Conservation (phyloP, 2,329 filamentous ascomycete species). For the Beauveria bassiana region DNA sequence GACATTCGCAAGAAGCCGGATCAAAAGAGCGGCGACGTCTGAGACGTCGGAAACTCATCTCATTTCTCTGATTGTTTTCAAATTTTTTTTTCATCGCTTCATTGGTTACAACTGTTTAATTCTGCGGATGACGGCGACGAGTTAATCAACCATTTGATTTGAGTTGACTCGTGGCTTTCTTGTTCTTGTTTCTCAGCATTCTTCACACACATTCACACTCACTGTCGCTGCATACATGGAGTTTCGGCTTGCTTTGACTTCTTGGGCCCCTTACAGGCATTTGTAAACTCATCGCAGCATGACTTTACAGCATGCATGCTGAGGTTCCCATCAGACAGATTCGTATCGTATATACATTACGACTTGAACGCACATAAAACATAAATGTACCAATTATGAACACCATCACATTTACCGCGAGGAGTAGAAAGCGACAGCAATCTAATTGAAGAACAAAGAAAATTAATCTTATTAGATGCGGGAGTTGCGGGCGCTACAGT, state of each 20-base stretch:
- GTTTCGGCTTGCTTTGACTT: slow-evolving; percentile 2
- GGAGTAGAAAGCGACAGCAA: too few relatives aligned
- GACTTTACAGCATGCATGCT: neutral
- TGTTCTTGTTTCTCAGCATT: neutral
- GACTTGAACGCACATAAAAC: neutral
- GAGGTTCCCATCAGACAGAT: neutral
- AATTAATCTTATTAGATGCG: neutral
- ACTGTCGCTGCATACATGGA: slow-evolving; percentile 9
- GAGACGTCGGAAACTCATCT: neutral
- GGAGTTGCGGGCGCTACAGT: neutral
- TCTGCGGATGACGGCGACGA: neutral
- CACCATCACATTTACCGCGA: too few relatives aligned
- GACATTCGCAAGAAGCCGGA: slow-evolving; percentile 34
- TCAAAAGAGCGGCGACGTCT: slow-evolving; percentile 14
- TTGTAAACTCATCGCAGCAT: neutral
- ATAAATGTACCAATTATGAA: neutral
- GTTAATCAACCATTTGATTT: neutral
- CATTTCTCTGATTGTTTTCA: neutral
- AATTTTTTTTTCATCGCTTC: neutral
- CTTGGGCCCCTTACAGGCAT: neutral
- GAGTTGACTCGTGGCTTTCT: neutral
- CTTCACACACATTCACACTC: neutral
- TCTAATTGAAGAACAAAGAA: too few relatives aligned
- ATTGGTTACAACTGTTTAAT: neutral
- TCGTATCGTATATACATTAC: neutral